Evolutionary conservation across 805 yeast genomes (phyloP), one percentile per base, ranked within the genome.

Genomic region (Cyberlindnera suaveolens): DNA sequence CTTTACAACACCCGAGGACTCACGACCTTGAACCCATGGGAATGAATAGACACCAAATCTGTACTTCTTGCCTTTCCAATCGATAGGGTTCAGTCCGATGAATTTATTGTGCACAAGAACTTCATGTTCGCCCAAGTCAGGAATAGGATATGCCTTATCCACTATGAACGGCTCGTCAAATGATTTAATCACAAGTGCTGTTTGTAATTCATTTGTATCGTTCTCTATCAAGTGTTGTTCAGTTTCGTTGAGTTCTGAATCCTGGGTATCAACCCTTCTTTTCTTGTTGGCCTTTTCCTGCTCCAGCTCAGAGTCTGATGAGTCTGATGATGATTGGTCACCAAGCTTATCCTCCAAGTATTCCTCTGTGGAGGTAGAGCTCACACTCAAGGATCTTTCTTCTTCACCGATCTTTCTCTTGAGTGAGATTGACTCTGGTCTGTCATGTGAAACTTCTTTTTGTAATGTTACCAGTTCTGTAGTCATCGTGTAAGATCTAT

Each of bases 21-120:
- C 77, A 31, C 77, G 57, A 14, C 77, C 77, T 51, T 70, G 72
- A 38, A 72, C 60, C 77, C 77, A 72, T 9, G 77, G 77, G 44
- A 71, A 70, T 13, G 69, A 64, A 47, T 71, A 67, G 8, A 72
- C 64, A 18, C 74, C 75, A 56, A 72, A 72, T 34, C 62, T 59
- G 48, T 66, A 72, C 42, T 66, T 68, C 40, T 68, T 67, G 7
- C 72, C 70, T 51, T 72, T 72, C 77, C 77, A 72, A 49, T 72
- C 77, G 29, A 72, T 62, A 9, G 74, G 77, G 47, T 72, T 72
- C 34, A 72, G 50, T 0, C 77, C 77, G 36, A 71, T 59, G 37
- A 60, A 59, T 40, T 59, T 58, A 42, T 63, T 63, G 36, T 57
- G 52, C 16, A 63, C 50, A 20, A 63, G 42, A 7, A 63, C 46